Base-by-base conservation (phyloP, 192 early-diverging fungal species). In the Neocallimastix lanati region DNA sequence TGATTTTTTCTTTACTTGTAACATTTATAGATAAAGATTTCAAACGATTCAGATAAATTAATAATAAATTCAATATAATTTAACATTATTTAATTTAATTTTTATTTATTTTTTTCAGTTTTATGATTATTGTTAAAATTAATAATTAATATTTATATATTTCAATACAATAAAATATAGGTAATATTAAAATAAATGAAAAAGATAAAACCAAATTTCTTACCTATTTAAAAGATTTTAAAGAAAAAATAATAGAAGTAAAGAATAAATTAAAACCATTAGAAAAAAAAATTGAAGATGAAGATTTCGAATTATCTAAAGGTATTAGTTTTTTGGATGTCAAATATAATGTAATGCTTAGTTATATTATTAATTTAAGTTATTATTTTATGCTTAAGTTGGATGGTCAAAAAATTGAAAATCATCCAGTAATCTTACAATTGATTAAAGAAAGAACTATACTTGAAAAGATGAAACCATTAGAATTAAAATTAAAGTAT, bases 401-500 rank as follows among this genome's bases (percentile, higher is more conserved):
- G 28, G 85, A 89, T 58, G 96, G 95, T 29, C 82, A 87, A 78
- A 83, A 87, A 76, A 84, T 94, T 33, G 83, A 86, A 28, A 84
- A 83, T 67, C 91, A 95, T 80, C 83, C 88, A 0, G 90, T 88
- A 28, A 82, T 97, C 14, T 81, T 87, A 37, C 80, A 88, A 4
- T 84, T 99, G 37, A 87, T 96, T 6, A 93, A 95, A 83, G 85
- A 92, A 29, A 88, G 96, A 25, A 91, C 92, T 4, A 87, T 96
- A n/a, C 82, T 99, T 36, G 97, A 99, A 82, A 94, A 93, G 83
- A 94, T 95, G 83, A 93, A 93, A 82, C 97, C 97, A 0, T 84
- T 99, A 28, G 97, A 99, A 86, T 90, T 90, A 78, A 93, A 96
- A 80, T 88, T 99, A 77, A 95, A 95, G 85, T 98, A 97, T 86